Evolutionary conservation across 768 basidiomycete species (phyloP).

Genomic region (Pilatotrama ljubarskyi): DNA sequence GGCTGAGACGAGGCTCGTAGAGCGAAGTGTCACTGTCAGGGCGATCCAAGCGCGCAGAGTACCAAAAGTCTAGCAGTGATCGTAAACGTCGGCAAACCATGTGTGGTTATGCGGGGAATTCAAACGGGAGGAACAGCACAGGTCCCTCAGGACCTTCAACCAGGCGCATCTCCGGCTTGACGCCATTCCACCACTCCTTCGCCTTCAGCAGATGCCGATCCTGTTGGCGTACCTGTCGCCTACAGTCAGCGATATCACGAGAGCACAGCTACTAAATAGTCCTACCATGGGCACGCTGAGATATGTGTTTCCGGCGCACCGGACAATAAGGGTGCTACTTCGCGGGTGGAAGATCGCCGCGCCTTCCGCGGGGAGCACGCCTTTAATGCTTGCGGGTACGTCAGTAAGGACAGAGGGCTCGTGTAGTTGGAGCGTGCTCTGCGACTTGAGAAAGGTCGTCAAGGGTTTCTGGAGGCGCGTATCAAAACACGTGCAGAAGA

Average conservation of each 20-base stretch:
- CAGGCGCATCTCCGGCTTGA: conserved; percentile 33
- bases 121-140: conserved; percentile 15
- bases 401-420: conserved; percentile 12
- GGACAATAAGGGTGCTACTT: conserved; percentile 46
- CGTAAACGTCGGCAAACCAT: too few species aligned
- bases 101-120: too few species aligned
- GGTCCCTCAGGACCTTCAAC: conserved; percentile 6
- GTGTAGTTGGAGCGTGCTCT: conserved; percentile 33
- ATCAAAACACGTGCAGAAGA: neutral
- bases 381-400: neutral
- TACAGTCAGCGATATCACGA: neutral
- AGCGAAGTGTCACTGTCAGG: too few species aligned
- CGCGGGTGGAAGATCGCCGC: conserved; percentile 44
- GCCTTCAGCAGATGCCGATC: conserved; percentile 54
- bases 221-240: conserved; percentile 53
- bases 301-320: conserved; percentile 53
- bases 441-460: conserved; percentile 26
- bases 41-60: too few species aligned
- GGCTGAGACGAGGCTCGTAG: too few species aligned
- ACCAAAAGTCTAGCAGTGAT: too few species aligned
- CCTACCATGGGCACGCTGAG: conserved; percentile 47
- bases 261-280: too few species aligned
- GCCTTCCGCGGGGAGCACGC: conserved; percentile 36
- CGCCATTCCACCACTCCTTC: conserved; percentile 81
- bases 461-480: conserved; percentile 29